Evolutionary conservation across 129 eudicot species (phyloP).

Genomic region (Flaveria linearis): DNA sequence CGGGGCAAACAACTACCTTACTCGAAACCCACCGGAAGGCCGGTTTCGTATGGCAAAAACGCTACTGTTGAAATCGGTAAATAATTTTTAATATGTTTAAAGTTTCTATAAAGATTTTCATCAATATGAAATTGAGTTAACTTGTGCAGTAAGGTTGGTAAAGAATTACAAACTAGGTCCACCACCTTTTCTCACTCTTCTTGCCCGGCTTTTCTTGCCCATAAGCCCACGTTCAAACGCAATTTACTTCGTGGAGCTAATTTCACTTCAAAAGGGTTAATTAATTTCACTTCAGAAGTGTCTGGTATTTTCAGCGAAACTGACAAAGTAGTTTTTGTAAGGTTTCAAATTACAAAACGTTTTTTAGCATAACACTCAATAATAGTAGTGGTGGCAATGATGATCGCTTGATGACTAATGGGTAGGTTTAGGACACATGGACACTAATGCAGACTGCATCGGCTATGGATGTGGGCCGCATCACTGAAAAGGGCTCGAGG

Average conservation of each 20-base stretch:
- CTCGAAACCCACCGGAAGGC: conserved; percentile 50
- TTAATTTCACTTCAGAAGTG: conserved; percentile 56
- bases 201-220: background rate
- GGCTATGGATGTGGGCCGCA: too few relatives aligned
- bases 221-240: conserved; percentile 24
- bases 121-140: background rate
- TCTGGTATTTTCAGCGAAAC: conserved; percentile 40
- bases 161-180: conserved; percentile 43
- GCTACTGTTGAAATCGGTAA: conserved; percentile 46
- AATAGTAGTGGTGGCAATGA: too few relatives aligned
- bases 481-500: too few relatives aligned
- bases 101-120: background rate
- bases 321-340: conserved; percentile 8
- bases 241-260: conserved; percentile 47
- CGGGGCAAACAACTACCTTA: conserved; percentile 50
- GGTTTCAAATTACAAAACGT: background rate
- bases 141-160: conserved; percentile 35
- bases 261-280: conserved; percentile 59
- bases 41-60: conserved; percentile 51
- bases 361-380: too few relatives aligned
- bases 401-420: too few relatives aligned
- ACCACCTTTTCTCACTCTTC: conserved; percentile 49
- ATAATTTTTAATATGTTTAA: background rate
- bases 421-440: too few relatives aligned
- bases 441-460: too few relatives aligned